Conservation (phyloP, 345 rosid species). For the Brassica juncea region DNA sequence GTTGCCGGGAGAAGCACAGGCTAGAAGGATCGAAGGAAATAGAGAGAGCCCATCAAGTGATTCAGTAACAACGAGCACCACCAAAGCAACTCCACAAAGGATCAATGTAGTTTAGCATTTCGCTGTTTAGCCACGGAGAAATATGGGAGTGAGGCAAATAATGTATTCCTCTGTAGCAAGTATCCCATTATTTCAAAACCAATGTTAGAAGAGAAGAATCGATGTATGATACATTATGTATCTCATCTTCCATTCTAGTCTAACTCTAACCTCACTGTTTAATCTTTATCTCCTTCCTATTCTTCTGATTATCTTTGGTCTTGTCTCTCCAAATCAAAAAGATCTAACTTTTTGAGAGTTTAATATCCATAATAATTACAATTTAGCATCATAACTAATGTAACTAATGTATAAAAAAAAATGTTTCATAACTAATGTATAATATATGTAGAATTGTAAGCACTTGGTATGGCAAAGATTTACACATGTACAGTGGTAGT, state of each 20-base stretch:
- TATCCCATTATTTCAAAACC: constrained; percentile 1
- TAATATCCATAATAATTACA: background rate
- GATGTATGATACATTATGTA: background rate
- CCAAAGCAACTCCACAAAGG: constrained; percentile 19
- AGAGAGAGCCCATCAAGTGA: constrained; percentile 54
- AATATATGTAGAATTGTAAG: background rate
- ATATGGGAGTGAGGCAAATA: constrained; percentile 11
- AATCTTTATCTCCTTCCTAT: background rate
- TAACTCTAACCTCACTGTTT: background rate
- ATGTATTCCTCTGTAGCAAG: constrained; percentile 27
- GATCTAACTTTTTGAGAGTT: background rate
- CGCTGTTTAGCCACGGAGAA: constrained; percentile 11
- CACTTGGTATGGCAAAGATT: background rate
- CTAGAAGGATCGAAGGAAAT: constrained; percentile 51
- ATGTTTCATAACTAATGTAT: background rate
- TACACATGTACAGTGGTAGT: background rate
- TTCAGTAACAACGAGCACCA: constrained; percentile 39
- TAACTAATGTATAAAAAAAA: background rate
- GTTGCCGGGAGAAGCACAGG: constrained; percentile 54
- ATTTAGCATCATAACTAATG: background rate
- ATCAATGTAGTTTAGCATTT: constrained; percentile 39
- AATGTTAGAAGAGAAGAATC: background rate
- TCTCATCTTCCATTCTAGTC: background rate
- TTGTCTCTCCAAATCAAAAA: background rate
- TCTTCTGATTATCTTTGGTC: background rate